Evolutionary conservation across 148 eudicot species (phyloP), one percentile per base, ranked within the genome.

Genomic region (Fagopyrum homotropicum): DNA sequence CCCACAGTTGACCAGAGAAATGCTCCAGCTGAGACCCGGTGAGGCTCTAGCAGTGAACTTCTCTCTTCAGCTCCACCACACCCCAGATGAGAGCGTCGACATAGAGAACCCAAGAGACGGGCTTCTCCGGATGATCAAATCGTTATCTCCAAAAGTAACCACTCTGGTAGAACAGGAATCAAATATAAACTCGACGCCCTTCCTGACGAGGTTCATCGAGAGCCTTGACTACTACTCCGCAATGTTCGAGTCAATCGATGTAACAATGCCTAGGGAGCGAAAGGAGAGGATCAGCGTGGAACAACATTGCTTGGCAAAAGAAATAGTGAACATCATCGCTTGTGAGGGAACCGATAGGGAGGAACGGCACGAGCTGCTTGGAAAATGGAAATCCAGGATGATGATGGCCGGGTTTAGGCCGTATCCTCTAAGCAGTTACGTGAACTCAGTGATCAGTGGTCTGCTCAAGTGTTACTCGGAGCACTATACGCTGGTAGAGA

Each of bases 331-430:
- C 72, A 80, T 86, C 64, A 81, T 88, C 74, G 91, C 91, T 5
- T 88, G 91, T 68, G 91, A 88, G 68, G 89, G 86, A 60, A 78
- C 78, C 19, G 88, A 86, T 69, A 89, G 92, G 56, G 83, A 85
- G 43, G 92, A 87, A 69, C 73, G 92, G 0, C 92, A 82, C 19
- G 92, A 89, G 84, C 77, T 80, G 49, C 83, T 85, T 17, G 88
- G 87, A 29, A 87, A 89, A 77, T 89, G 93, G 90, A 84, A 77
- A 55, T 87, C 86, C 0, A 79, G 93, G 76, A 82, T 89, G 50
- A 6, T 43, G 46, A 84, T 85, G 90, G 90, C 93, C 7, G 93
- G 93, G 16, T 89, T 87, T 59, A 84, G 7, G 45, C 89, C 85
- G 4, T 87, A 75, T 59, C 86, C 90, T 7, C 75, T 89, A 49